Base-by-base conservation (phyloP, 345 rosid genomes). In the Populus simonii region DNA sequence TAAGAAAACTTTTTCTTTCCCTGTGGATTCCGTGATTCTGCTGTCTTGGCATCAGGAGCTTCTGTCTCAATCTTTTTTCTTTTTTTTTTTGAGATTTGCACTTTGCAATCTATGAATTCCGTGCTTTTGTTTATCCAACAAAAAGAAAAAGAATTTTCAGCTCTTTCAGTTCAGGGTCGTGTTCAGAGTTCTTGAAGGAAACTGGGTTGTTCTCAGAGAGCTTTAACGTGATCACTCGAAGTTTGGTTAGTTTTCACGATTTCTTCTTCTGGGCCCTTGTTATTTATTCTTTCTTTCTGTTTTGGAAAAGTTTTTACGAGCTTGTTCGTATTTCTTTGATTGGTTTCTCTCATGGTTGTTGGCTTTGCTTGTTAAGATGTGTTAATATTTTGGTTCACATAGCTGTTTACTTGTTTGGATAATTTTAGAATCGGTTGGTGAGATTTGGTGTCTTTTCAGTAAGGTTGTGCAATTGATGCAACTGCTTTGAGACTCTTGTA, bases 1-100 rank as follows among this genome's bases (percentile, higher is more conserved):
- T 10, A 15, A 47, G 6, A 47, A 4, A 47, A 15, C 18, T 1
- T 12, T 47, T 47, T 57, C 29, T 23, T 57, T 59, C 65, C 20
- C 20, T 3, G 1, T 66, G 2, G 9, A 66, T 66, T 66, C 3
- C 20, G 63, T 18, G 76, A 66, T 72, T 70, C 66, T 17, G 31
- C 41, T 11, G 70, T 74, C 70, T 55, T 47, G 65, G 67, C 3
- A 68, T 77, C 80, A 76, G 71, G 70, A 72, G 77, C 80, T 11
- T 49, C 39, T 77, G 74, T 77, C 79, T 72, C n/a, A 22, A 15
- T 47, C 1, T 22, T 17, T 27, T 17, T 27, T n/a, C n/a, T 35
- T 39, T 33, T 23, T 25, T 71, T 8, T 39, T 23, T 59, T 70
- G 79, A 70, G 79, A 70, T 73, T 66, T 35, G 68, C 65, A 67